Base-by-base conservation (phyloP, 306 rosid genomes). In the Fragaria nilgerrensis region DNA sequence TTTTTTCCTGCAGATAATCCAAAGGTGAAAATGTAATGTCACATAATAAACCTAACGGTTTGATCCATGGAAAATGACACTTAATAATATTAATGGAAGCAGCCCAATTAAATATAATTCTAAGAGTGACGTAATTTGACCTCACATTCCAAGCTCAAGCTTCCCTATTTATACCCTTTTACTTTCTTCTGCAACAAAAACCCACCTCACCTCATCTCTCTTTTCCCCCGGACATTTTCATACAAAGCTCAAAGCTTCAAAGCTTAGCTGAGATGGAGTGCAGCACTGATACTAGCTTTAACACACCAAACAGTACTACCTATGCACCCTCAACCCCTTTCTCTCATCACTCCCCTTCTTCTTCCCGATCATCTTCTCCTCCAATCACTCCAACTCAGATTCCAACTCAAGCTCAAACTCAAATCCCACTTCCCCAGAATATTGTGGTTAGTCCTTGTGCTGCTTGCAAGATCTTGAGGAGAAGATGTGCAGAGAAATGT, bases 401-500 rank as follows among this genome's bases (percentile, higher is more conserved):
- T 43, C 45, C 2, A 1, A 43, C 12, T 43, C 45, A 43, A 9
- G 45, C 45, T 43, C 45, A 43, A 1, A 1, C 59, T 58, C 80
- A 55, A 16, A 6, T 11, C 10, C 87, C 80, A 12, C 83, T 5
- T 9, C 83, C 44, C 23, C 68, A 29, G 68, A 63, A 82, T 15
- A 73, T 89, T 16, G 84, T 94, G 14, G 72, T 88, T 32, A 94
- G 89, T 53, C 98, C 98, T 52, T 94, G 98, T 22, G 98, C 98
- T 44, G 98, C 98, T 0, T 94, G 98, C 83, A 94, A 90, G 80
- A 90, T 92, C 68, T 50, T 94, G 70, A 80, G 98, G 78, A 75
- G 98, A 47, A 81, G 98, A 65, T 94, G 98, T 20, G 96, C 96
- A 0, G 94, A 92, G 0, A 88, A 91, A 83, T 94, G 98, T 66